Evolutionary conservation across 768 basidiomycete genomes (phyloP), one percentile per base, ranked within the genome.

Genomic region (Amanita brunnescens): DNA sequence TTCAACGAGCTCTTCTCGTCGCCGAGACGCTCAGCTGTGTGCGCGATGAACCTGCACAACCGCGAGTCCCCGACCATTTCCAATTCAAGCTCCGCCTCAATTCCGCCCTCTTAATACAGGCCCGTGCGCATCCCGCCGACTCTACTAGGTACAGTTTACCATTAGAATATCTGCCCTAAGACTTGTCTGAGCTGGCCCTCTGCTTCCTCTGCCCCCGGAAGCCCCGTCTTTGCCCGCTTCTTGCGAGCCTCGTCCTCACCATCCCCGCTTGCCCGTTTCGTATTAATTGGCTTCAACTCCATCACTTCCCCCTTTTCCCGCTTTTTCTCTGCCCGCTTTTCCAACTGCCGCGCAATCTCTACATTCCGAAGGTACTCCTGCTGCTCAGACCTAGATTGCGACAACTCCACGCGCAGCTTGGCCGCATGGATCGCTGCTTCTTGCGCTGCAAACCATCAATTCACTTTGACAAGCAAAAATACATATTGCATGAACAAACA

Each of bases 341-440:
- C 84, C 58, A 92, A 64, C 37, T 94, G 82, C 9, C 85, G 80
- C 2, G 93, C 94, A 14, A 93, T 79, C 62, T 97, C 95, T 24
- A 99, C 96, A 54, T 96, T 94, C 64, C 79, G 81, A 48, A 98
- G 78, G 66, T 99, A 98, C 33, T 94, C 90, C 40, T 81, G 80
- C 63, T 99, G 94, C 67, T 98, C 96, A 26, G 78, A 70, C 61
- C 76, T 81, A 20, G 92, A 95, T 59, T 93, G 87, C 0, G 90
- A 79, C 21, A 99, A 77, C 61, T 97, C 93, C 32, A 89, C 81
- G 4, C 95, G 91, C n/a, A 99, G 70, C 62, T 87, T 87, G 5
- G 93, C 89, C 5, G 84, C 70, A 60, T 93, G 91, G 14, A 90
- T 73, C 14, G 92, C 93, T 7, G 90, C 83, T 68, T 97, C 96